Evolutionary conservation across 345 rosid species (phyloP).

Genomic region (Hibiscus mutabilis): DNA sequence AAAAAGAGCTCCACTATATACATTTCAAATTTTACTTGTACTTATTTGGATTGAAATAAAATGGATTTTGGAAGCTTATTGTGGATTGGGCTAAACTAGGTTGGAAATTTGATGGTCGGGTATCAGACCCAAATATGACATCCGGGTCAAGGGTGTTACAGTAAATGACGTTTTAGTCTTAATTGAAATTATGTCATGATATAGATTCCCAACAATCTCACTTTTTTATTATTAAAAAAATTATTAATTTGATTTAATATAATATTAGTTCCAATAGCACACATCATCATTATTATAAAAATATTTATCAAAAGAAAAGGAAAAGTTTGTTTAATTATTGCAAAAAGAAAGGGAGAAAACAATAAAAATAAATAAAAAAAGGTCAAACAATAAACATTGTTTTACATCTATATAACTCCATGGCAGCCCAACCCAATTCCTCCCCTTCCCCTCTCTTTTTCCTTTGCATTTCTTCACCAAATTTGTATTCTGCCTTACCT

Average conservation of each 20-base stretch:
- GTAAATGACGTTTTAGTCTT: no score
- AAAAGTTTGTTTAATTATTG: background rate
- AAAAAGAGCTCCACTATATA: no score
- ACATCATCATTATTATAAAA: background rate
- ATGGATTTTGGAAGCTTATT: no score
- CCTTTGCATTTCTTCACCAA: background rate
- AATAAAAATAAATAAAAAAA: background rate
- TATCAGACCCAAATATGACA: no score
- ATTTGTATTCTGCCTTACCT: background rate
- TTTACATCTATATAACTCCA: constrained; percentile 30
- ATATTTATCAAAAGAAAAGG: background rate
- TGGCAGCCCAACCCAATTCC: constrained; percentile 20
- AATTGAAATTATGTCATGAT: no score
- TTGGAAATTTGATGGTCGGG: no score
- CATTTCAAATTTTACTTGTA: no score
- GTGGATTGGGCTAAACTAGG: no score
- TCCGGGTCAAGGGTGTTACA: no score
- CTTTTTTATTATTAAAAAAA: no score
- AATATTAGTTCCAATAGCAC: background rate
- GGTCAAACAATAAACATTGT: constrained; percentile 22
- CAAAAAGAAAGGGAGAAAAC: background rate
- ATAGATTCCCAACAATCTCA: no score
- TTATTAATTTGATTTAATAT: background rate
- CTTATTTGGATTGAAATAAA: no score
- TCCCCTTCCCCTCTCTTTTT: background rate